These are phyloP conservation scores for Yamadazyma pseudoaaseri DNA, from an alignment of 1,139 yeast genomes.

Conservation along the genomic window DNA sequence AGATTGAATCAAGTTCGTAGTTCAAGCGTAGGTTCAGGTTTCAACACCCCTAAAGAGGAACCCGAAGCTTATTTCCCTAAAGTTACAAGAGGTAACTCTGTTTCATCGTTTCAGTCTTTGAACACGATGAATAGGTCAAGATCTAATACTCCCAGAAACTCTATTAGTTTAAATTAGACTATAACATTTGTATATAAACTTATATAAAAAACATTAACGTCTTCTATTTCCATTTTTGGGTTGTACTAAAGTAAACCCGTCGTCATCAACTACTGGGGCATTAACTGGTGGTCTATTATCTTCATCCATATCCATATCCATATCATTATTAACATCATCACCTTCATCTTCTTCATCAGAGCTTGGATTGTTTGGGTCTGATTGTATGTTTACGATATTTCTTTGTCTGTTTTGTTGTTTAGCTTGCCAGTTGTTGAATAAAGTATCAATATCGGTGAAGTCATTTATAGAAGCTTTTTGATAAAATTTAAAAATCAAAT, in stretches of 20 bases:
- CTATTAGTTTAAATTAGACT: slow-evolving; percentile 23
- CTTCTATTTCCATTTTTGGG: slow-evolving; percentile 39
- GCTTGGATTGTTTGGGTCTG: slow-evolving; percentile 61
- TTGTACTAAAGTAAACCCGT: slow-evolving; percentile 88
- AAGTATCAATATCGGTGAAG: slow-evolving; percentile 53
- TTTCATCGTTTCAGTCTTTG: slow-evolving; percentile 41
- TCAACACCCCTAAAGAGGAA: slow-evolving; percentile 32
- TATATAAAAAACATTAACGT: slow-evolving; percentile 3
- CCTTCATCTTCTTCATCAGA: slow-evolving; percentile 47
- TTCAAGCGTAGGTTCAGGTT: slow-evolving; percentile 23
- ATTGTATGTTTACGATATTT: slow-evolving; percentile 34
- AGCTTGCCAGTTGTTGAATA: slow-evolving; percentile 59
- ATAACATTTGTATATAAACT: not conserved
- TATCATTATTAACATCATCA: slow-evolving; percentile 23
- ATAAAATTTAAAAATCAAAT: slow-evolving; percentile 62
- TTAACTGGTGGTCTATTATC: slow-evolving; percentile 18
- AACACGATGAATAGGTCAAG: slow-evolving; percentile 42
- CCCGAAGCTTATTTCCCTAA: slow-evolving; percentile 20
- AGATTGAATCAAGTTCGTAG: slow-evolving; percentile 26
- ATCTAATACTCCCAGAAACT: slow-evolving; percentile 40
- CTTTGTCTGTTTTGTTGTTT: slow-evolving; percentile 42
- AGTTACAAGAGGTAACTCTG: slow-evolving; percentile 28
- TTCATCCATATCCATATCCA: slow-evolving; percentile 25
- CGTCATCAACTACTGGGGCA: slow-evolving; percentile 82
- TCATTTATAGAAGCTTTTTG: slow-evolving; percentile 56